Base-by-base conservation (phyloP, 1,284 basidiomycete genomes). In the Cryptococcus wingfieldii region DNA sequence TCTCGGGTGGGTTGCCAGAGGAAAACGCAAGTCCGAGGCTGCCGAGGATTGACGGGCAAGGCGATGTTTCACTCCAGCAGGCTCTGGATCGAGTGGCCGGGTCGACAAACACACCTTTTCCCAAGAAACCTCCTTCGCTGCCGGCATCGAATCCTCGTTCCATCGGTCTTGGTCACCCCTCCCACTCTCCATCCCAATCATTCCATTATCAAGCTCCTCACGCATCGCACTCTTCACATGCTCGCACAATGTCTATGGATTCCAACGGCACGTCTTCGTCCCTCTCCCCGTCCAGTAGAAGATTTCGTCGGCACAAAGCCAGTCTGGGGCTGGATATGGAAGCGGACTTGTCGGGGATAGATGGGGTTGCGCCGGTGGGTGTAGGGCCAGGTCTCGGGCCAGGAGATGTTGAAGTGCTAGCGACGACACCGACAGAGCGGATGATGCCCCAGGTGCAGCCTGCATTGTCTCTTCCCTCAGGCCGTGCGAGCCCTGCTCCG, bases 291-390 rank as follows among this genome's bases (percentile, higher is more conserved):
- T 55, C 55, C 38, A 46, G 52, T 16, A 53, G 49, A 13, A 14
- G 38, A 3, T 46, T 46, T 47, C 48, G 51, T 39, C 38, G 51
- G 9, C 42, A 45, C 39, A n/a, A 54, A 38, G 61, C 61, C 34
- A 62, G 63, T 8, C 47, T 69, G 25, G 67, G 67, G 0, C 53
- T 70, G 38, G 68, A 69, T 51, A 65, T 64, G 56, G 65, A 70
- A 38, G 60, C 61, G 27, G 65, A 64, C 53, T 45, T 68, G 14
- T 54, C 56, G 4, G 64, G 66, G 2, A 54, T 69, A 28, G 65
- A 69, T 14, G 67, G 65, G 14, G 60, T 62, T 6, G 51, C 54
- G 31, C 31, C 31, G 10, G 10, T 10, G 6, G 31, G 31, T 6
- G 31, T 34, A 8, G 31, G 31, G 31, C 31, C 3, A 13, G 62